Evolutionary conservation across 495 filamentous ascomycete species (phyloP).

Genomic region (Penicillium steckii): DNA sequence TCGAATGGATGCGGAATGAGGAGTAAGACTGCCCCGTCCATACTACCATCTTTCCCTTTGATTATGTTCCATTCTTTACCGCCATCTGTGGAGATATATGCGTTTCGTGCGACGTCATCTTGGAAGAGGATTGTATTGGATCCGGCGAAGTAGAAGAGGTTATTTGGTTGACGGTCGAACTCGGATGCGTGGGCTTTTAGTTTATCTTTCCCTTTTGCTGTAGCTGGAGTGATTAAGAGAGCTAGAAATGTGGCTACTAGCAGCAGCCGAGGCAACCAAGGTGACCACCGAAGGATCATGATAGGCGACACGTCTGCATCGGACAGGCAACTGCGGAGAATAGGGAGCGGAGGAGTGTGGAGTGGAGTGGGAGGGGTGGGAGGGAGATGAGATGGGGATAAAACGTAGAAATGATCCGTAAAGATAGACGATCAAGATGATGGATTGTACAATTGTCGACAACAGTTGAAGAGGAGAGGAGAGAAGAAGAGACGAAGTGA

Average conservation of each 20-base stretch:
- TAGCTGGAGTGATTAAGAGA: conserved; percentile 29
- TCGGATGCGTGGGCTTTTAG: conserved; percentile 51
- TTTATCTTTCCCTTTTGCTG: conserved; percentile 48
- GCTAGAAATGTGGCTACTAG: conserved; percentile 38
- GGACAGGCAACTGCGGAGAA: no score
- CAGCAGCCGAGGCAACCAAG: no score
- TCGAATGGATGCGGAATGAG: conserved; percentile 76
- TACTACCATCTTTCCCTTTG: conserved; percentile 52
- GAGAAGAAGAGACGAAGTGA: neutral
- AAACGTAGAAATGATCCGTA: neutral
- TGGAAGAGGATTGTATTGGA: conserved; percentile 73
- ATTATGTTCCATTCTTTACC: conserved; percentile 71
- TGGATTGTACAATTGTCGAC: neutral
- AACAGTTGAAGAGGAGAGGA: neutral
- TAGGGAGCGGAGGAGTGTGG: neutral
- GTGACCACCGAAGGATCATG: conserved; percentile 47
- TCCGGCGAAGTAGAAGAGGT: conserved; percentile 84
- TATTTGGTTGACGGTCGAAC: conserved; percentile 60
- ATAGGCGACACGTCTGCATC: conserved; percentile 31
- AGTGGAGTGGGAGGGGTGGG: neutral
- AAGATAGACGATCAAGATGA: neutral
- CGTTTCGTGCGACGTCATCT: conserved; percentile 50
- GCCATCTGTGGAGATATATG: conserved; percentile 74
- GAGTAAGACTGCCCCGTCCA: conserved; percentile 55
- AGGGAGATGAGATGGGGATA: neutral